Conservation (phyloP, 2,329 filamentous ascomycete genomes). For the Alternaria postmessia region DNA sequence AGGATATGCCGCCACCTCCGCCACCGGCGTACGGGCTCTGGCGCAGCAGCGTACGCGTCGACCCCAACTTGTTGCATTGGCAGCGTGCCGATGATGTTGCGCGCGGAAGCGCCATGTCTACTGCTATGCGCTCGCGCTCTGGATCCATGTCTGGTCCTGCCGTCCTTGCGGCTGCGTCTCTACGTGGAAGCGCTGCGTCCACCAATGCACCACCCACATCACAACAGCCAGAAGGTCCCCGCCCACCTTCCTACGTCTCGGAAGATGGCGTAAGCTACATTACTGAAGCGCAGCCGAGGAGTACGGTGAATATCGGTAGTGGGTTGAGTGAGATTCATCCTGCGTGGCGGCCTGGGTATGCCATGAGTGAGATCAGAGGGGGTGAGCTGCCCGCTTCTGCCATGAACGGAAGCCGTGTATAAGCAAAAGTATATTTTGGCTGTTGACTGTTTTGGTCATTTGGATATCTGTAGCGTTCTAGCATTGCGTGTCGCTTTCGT, state of each 20-base stretch:
- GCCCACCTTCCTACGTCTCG: conserved; percentile 79
- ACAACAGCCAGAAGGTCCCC: conserved; percentile 34
- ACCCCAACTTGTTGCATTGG: conserved; percentile 85
- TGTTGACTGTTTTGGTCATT: background rate
- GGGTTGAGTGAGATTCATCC: conserved; percentile 47
- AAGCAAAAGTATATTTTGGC: background rate
- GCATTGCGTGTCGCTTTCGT: conserved; percentile 1
- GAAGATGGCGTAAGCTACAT: conserved; percentile 79
- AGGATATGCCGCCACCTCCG: conserved; percentile 39
- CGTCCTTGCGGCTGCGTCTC: background rate
- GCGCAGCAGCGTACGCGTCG: conserved; percentile 81
- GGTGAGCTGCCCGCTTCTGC: conserved; percentile 19
- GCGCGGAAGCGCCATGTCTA: conserved; percentile 12
- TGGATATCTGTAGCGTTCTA: conserved; percentile 1
- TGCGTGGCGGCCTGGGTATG: conserved; percentile 48
- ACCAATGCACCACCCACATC: background rate
- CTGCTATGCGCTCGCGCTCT: conserved; percentile 6
- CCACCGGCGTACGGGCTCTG: conserved; percentile 89
- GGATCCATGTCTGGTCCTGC: conserved; percentile 6
- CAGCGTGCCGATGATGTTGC: conserved; percentile 61
- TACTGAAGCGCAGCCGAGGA: conserved; percentile 66
- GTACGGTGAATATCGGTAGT: conserved; percentile 17
- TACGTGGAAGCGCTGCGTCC: background rate
- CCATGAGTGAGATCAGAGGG: conserved; percentile 35
- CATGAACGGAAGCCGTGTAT: background rate